A percentile compares a stretch with the other conserved stretches of the same genome.
Conservation (phyloP, 192 early-diverging fungal species). For the Mortierella hygrophila region DNA sequence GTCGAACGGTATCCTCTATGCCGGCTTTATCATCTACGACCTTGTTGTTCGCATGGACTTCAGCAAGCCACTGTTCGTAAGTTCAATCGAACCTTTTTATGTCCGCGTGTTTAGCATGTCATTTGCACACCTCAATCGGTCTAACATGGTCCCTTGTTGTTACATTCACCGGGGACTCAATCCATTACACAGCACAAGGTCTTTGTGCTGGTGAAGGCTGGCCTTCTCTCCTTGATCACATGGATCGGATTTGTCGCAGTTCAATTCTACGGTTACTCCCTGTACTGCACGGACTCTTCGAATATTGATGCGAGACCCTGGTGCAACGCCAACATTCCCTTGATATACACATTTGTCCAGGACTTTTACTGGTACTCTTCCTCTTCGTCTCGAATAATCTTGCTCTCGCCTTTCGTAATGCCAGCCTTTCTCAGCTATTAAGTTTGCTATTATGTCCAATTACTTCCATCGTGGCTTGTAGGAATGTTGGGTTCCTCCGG, state of each 20-base stretch:
- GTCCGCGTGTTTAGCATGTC: background rate
- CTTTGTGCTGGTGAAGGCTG: conserved; percentile 23
- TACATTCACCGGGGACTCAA: no score
- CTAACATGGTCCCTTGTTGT: no score
- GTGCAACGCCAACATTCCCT: conserved; percentile 72
- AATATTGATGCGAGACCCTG: conserved; percentile 65
- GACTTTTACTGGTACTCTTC: conserved; percentile 79
- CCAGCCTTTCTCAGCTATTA: background rate
- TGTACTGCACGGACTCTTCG: conserved; percentile 67
- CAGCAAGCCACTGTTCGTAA: conserved; percentile 12
- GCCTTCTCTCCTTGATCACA: conserved; percentile 51
- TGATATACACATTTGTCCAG: conserved; percentile 89
- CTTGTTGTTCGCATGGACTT: conserved; percentile 61
- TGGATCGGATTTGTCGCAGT: conserved; percentile 71
- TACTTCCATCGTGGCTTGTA: conserved; percentile 13
- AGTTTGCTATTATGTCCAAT: background rate
- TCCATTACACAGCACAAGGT: conserved; percentile 20
- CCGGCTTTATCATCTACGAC: conserved; percentile 88
- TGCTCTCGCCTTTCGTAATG: background rate
- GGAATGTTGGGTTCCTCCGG: conserved; percentile 87
- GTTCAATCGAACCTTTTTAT: background rate
- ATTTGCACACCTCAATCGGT: no score
- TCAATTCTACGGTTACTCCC: conserved; percentile 70
- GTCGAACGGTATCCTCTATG: conserved; percentile 85
- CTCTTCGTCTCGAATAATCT: background rate